Conservation (phyloP, 2,329 filamentous ascomycete species). For the Colletotrichum plurivorum region DNA sequence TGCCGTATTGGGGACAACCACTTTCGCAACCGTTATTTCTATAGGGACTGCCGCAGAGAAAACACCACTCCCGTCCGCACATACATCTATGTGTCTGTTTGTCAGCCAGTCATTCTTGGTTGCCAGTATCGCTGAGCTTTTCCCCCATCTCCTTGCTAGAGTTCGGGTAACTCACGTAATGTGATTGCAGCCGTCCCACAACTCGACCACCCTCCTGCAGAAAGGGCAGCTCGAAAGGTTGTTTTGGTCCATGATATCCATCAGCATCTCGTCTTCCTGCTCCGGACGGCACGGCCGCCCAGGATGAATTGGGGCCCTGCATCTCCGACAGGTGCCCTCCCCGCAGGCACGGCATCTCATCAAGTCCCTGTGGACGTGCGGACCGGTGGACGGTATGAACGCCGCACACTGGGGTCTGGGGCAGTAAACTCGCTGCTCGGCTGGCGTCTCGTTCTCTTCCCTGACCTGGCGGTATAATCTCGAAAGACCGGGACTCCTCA, state of each 20-base stretch:
- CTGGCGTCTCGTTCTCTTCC: constrained; percentile 34
- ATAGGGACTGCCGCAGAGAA: constrained; percentile 31
- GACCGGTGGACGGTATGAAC: constrained; percentile 35
- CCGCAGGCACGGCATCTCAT: constrained; percentile 36
- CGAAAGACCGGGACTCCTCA: constrained; percentile 17
- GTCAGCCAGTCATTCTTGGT: constrained; percentile 8
- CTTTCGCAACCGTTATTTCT: constrained; percentile 7
- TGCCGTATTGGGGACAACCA: constrained; percentile 5
- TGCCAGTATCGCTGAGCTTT: too few relatives aligned
- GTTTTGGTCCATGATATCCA: constrained; percentile 64
- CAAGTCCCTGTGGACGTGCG: constrained; percentile 5
- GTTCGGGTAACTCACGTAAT: constrained; percentile 66
- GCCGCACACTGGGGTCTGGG: constrained; percentile 33
- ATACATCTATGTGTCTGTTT: constrained; percentile 17
- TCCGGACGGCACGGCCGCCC: constrained; percentile 38
- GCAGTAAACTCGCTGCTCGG: constrained; percentile 34
- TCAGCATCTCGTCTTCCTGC: constrained; percentile 42
- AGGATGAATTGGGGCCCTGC: constrained; percentile 29
- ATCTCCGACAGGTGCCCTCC: constrained; percentile 33
- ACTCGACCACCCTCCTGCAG: constrained; percentile 71
- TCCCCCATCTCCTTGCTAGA: not conserved
- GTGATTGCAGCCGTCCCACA: constrained; percentile 75
- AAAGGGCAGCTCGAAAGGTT: constrained; percentile 70
- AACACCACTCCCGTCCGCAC: constrained; percentile 40
- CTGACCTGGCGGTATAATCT: constrained; percentile 31